phyloP scores from a whole-genome alignment of 163 green algal species.

The Chlamydomonas reinhardtii region DNA sequence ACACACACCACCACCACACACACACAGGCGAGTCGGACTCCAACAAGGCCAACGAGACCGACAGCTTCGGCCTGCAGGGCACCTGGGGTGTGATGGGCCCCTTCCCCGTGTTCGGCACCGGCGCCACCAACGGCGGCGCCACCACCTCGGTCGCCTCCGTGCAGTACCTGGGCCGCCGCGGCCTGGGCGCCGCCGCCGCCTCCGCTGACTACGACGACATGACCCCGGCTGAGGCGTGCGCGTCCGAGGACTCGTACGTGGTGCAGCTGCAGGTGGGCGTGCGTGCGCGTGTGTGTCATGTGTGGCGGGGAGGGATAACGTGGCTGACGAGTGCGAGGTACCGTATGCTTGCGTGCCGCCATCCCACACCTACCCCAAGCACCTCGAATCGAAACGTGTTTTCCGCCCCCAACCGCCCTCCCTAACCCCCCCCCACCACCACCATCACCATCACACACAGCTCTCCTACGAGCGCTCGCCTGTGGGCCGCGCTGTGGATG shows the following conservation, averaged over 20 bases:
- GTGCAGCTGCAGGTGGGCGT: conserved; percentile 15
- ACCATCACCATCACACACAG: neutral
- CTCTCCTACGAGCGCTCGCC: neutral
- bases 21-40: conserved; percentile 29
- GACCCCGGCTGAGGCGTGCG: neutral
- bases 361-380: too few relatives aligned
- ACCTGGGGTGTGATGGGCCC: conserved; percentile 8
- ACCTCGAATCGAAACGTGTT: too few relatives aligned
- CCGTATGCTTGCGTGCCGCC: too few relatives aligned
- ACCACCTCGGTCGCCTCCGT: too few relatives aligned
- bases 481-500: neutral
- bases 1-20: neutral
- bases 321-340: too few relatives aligned
- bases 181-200: too few relatives aligned
- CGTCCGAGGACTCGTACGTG: neutral
- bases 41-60: neutral
- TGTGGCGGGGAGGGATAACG: neutral
- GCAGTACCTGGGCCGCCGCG: too few relatives aligned
- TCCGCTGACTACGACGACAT: neutral
- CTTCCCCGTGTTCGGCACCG: neutral
- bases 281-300: neutral
- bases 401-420: too few relatives aligned
- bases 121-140: neutral
- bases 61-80: neutral
- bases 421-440: too few relatives aligned